Conservation (phyloP, 2,329 filamentous ascomycete species). For the Fusarium graminum region DNA sequence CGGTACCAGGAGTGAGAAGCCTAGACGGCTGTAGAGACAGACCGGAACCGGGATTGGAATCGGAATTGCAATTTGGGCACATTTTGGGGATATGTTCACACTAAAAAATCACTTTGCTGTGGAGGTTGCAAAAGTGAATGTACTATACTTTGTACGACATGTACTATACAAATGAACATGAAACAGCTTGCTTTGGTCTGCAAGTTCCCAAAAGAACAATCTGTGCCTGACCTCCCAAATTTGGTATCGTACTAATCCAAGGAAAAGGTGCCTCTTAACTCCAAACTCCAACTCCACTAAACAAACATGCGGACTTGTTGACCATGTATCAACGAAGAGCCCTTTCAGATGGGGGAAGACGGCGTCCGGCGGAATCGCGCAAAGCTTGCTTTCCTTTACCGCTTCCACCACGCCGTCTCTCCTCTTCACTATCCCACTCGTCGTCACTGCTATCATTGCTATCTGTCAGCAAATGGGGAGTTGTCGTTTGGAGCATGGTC, state of each 20-base stretch:
- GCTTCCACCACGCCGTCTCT: constrained; percentile 56
- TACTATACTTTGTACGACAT: constrained; percentile 55
- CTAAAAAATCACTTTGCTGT: constrained; percentile 26
- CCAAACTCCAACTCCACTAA: constrained; percentile 47
- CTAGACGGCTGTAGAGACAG: constrained; percentile 77
- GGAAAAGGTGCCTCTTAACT: constrained; percentile 37
- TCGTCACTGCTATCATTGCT: constrained; percentile 48
- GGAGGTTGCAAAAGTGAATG: constrained; percentile 47
- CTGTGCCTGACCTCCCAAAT: constrained; percentile 32
- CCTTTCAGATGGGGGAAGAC: constrained; percentile 65
- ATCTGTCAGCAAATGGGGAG: constrained; percentile 51
- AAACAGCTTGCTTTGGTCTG: constrained; percentile 34
- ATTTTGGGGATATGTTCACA: constrained; percentile 23
- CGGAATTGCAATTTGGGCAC: constrained; percentile 21
- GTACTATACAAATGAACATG: constrained; percentile 50
- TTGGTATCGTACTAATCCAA: constrained; percentile 49
- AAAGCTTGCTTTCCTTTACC: constrained; percentile 61
- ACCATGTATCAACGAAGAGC: constrained; percentile 56
- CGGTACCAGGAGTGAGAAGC: constrained; percentile 86
- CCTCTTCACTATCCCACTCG: constrained; percentile 62
- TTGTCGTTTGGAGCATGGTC: constrained; percentile 67
- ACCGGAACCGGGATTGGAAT: constrained; percentile 1
- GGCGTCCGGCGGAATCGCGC: constrained; percentile 65
- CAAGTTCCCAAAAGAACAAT: constrained; percentile 42
- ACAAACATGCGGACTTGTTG: constrained; percentile 2